Evolutionary conservation across 495 filamentous ascomycete species (phyloP).

Genomic region (Penicillium coprophilum): DNA sequence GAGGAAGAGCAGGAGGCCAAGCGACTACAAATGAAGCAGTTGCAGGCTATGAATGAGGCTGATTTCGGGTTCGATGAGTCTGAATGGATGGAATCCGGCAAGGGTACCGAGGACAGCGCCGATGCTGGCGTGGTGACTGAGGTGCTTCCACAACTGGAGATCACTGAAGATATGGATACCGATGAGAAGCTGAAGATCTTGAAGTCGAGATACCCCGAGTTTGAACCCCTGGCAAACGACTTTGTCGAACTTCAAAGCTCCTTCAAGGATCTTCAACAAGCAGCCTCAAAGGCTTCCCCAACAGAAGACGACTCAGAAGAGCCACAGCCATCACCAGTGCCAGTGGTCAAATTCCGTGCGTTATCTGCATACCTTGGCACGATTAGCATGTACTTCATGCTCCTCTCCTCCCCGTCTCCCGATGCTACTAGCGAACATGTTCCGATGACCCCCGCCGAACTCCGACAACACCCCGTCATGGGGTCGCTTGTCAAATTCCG

Average conservation of each 20-base stretch:
- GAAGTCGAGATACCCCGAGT: conserved; percentile 83
- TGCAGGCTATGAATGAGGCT: conserved; percentile 78
- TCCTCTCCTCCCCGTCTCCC: conserved; percentile 72
- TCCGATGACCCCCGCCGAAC: conserved; percentile 64
- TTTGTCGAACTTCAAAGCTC: conserved; percentile 68
- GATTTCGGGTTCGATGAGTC: conserved; percentile 91
- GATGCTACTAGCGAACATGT: conserved; percentile 45
- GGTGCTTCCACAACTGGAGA: conserved; percentile 74
- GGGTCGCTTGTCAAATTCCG: conserved; percentile 75
- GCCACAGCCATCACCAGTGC: conserved; percentile 40
- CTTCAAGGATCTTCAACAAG: conserved; percentile 55
- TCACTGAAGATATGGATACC: conserved; percentile 73
- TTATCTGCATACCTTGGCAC: conserved; percentile 80
- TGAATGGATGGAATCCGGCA: conserved; percentile 66
- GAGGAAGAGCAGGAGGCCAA: conserved; percentile 90
- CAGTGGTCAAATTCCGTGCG: conserved; percentile 71
- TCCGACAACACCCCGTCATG: conserved; percentile 90
- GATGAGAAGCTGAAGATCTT: conserved; percentile 77
- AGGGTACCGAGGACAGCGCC: conserved; percentile 34
- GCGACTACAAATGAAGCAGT: conserved; percentile 82
- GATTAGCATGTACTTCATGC: conserved; percentile 89
- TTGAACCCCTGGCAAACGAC: conserved; percentile 79
- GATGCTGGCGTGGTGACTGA: conserved; percentile 68
- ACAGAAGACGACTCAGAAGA: conserved; percentile 32
- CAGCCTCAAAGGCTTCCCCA: conserved; percentile 51